Conservation (phyloP, 768 basidiomycete species). For the Gymnopilus junonius region DNA sequence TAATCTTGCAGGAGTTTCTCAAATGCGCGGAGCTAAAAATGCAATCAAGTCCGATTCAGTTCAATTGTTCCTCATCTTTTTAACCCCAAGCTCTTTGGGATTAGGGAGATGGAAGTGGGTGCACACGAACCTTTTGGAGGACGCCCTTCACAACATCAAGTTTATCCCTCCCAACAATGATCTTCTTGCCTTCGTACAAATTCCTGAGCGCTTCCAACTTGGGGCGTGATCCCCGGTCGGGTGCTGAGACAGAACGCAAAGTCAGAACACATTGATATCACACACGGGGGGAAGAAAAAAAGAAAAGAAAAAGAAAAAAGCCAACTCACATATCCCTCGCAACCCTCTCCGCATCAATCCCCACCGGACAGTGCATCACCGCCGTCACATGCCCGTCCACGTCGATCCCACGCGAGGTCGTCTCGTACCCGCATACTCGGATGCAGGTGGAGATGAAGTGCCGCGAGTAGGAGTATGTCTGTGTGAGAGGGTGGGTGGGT, state of each 20-base stretch:
- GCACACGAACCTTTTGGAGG: slow-evolving; percentile 72
- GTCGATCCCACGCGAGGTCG: slow-evolving; percentile 75
- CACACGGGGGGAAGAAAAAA: neutral
- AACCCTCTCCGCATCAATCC: slow-evolving; percentile 92
- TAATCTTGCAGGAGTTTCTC: slow-evolving; percentile 93
- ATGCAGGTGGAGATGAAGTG: slow-evolving; percentile 95
- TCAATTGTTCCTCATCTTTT: too few relatives aligned
- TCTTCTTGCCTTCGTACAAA: slow-evolving; percentile 96
- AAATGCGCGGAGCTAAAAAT: slow-evolving; percentile 88
- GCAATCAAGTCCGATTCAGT: too few relatives aligned
- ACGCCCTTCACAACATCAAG: slow-evolving; percentile 98
- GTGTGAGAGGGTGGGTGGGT: neutral
- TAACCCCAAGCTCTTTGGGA: too few relatives aligned
- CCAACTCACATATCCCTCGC: slow-evolving; percentile 74
- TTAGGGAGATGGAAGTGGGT: neutral
- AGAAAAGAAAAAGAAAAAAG: neutral
- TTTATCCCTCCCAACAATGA: slow-evolving; percentile 97
- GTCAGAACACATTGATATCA: too few relatives aligned
- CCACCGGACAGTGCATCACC: slow-evolving; percentile 92
- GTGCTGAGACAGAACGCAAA: too few relatives aligned
- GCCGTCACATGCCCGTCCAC: slow-evolving; percentile 83
- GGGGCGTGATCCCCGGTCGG: slow-evolving; percentile 89
- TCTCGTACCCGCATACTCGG: slow-evolving; percentile 97
- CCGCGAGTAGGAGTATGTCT: slow-evolving; percentile 93
- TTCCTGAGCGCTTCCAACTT: slow-evolving; percentile 84